phyloP scores from a whole-genome alignment of 352 stramenopile genomes.

The Globisporangium abappressorium region DNA sequence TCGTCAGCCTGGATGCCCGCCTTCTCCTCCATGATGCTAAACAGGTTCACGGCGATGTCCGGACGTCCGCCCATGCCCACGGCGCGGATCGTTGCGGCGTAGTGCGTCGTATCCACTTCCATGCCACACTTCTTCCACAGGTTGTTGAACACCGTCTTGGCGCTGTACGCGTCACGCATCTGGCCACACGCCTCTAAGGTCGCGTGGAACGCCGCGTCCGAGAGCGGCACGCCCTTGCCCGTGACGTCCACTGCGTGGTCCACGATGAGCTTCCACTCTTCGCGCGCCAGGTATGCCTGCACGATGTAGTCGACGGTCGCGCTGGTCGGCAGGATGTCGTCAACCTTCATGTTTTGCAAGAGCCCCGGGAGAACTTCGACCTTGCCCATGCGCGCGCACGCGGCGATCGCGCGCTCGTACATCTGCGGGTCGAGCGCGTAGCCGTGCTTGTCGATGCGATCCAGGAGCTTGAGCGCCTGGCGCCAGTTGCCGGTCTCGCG shows the following conservation, averaged over 20 bases:
- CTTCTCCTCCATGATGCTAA: slow-evolving; percentile 65
- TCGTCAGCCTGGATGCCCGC: slow-evolving; percentile 39
- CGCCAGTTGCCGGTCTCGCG: slow-evolving; percentile 70
- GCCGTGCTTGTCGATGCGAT: slow-evolving; percentile 58
- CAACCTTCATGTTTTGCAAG: slow-evolving; percentile 76
- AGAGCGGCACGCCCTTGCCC: slow-evolving; percentile 48
- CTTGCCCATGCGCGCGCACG: slow-evolving; percentile 78
- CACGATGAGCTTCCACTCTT: slow-evolving; percentile 63
- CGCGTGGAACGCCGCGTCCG: slow-evolving; percentile 66
- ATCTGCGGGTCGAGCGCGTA: slow-evolving; percentile 56
- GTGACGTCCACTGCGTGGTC: slow-evolving; percentile 41
- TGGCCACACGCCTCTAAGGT: slow-evolving; percentile 73
- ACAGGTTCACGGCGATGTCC: slow-evolving; percentile 53
- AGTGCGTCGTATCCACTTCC: slow-evolving; percentile 35
- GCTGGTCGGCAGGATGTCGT: slow-evolving; percentile 57
- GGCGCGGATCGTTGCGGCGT: slow-evolving; percentile 59
- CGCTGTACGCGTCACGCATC: slow-evolving; percentile 42
- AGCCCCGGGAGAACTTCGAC: slow-evolving; percentile 72
- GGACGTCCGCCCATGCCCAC: slow-evolving; percentile 55
- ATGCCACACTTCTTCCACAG: slow-evolving; percentile 24
- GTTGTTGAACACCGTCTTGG: slow-evolving; percentile 49
- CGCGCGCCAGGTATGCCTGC: slow-evolving; percentile 69
- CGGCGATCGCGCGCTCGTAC: slow-evolving; percentile 79
- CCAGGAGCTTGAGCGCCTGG: slow-evolving; percentile 69
- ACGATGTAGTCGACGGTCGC: slow-evolving; percentile 79